phyloP scores from a whole-genome alignment of 371 early-diverging fungal species.

The Mortierella sp. region DNA sequence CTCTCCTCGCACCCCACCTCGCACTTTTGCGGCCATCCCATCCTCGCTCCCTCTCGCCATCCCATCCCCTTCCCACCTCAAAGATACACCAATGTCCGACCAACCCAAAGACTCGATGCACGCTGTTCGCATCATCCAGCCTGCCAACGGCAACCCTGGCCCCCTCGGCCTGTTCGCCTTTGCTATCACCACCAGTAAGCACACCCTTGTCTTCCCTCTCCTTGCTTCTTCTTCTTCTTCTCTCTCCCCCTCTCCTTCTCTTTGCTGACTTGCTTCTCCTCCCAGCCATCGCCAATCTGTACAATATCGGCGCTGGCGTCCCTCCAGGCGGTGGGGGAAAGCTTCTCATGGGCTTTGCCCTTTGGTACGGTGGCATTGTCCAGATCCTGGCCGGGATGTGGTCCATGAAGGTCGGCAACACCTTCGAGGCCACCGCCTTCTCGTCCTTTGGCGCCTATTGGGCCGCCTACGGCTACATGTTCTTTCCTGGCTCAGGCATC shows the following conservation, averaged over 20 bases:
- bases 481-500: constrained; percentile 30
- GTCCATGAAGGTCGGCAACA: constrained; percentile 59
- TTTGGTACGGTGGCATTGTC: constrained; percentile 84
- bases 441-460: constrained; percentile 61
- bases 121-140: constrained; percentile 53
- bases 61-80: no score
- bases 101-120: not conserved
- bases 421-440: constrained; percentile 62
- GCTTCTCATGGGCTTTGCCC: constrained; percentile 71
- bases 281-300: constrained; percentile 48
- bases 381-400: constrained; percentile 71
- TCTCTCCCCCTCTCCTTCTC: not conserved
- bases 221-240: not conserved
- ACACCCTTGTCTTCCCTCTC: not conserved
- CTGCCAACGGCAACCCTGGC: constrained; percentile 49
- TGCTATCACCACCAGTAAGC: constrained; percentile 70
- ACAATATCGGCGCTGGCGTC: constrained; percentile 77
- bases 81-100: no score
- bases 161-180: constrained; percentile 72
- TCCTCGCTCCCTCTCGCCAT: no score
- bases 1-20: no score
- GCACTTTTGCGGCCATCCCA: no score
- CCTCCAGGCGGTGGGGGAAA: constrained; percentile 61
- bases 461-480: constrained; percentile 56
- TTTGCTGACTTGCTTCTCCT: not conserved